These are phyloP conservation scores for Apiospora marii DNA, from an alignment of 2,329 filamentous ascomycete species.

Conservation along the genomic window DNA sequence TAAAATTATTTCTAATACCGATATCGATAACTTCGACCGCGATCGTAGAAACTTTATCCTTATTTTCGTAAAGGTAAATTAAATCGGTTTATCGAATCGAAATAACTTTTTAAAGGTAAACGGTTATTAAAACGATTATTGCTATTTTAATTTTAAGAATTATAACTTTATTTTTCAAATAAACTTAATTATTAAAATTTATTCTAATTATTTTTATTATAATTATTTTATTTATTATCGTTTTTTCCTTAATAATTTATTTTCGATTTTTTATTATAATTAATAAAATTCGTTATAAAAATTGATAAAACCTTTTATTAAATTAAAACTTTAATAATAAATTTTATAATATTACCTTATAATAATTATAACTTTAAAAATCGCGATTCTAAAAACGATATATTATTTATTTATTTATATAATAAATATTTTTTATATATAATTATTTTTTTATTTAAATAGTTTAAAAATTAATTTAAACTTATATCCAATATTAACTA, in stretches of 20 bases:
- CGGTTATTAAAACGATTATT: neutral
- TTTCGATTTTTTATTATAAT: neutral
- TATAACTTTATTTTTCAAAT: neutral
- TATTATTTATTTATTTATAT: neutral
- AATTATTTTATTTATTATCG: neutral
- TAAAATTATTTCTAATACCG: too few relatives aligned
- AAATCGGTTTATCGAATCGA: neutral
- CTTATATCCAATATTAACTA: neutral
- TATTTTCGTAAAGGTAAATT: neutral
- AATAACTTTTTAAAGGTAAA: neutral
- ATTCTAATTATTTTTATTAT: neutral
- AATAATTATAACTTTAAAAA: neutral
- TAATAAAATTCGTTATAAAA: neutral
- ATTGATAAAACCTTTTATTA: neutral
- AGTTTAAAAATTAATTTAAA: too few relatives aligned
- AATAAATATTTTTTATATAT: neutral
- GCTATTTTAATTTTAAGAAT: neutral
- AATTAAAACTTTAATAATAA: neutral
- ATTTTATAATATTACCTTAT: neutral
- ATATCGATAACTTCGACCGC: too few relatives aligned
- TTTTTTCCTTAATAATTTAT: too few relatives aligned
- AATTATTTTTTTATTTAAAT: neutral
- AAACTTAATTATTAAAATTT: neutral
- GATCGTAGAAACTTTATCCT: neutral
- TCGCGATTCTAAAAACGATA: neutral